Conservation (phyloP, 176 grass and related monocot genomes). For the Typha latifolia region DNA sequence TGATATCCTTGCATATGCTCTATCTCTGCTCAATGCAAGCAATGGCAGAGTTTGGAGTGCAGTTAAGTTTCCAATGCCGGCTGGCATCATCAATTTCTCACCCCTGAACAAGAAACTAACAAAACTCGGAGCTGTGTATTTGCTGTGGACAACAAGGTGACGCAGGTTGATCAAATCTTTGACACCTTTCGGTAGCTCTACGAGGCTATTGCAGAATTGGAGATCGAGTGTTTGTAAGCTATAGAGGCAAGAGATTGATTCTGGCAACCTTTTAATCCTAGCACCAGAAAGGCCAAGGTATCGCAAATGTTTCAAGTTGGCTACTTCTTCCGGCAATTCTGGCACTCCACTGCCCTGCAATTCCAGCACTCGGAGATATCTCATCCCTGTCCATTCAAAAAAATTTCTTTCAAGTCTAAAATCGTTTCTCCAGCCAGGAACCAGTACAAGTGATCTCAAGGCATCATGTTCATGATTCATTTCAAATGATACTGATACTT, state of each 20-base stretch:
- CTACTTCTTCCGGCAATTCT: slow-evolving; percentile 35
- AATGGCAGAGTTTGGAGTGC: slow-evolving; percentile 29
- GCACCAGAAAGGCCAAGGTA: slow-evolving; percentile 32
- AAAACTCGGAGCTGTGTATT: background rate
- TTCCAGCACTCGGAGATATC: slow-evolving; percentile 32
- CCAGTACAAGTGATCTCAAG: background rate
- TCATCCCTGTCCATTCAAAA: background rate
- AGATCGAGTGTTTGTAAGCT: slow-evolving; percentile 37
- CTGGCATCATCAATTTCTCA: slow-evolving; percentile 17
- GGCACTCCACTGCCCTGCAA: slow-evolving; percentile 21
- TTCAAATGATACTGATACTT: background rate
- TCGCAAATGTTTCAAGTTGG: slow-evolving; percentile 27
- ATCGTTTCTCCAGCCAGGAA: too few relatives aligned
- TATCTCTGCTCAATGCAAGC: slow-evolving; percentile 19
- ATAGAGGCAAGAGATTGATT: slow-evolving; percentile 34
- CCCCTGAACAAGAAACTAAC: too few relatives aligned
- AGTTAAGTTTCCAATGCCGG: slow-evolving; percentile 30
- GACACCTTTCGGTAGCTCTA: slow-evolving; percentile 29
- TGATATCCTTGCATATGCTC: slow-evolving; percentile 19
- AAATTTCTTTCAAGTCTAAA: background rate
- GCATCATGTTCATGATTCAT: background rate
- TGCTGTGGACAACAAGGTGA: slow-evolving; percentile 21
- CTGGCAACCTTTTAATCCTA: slow-evolving; percentile 22
- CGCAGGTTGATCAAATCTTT: slow-evolving; percentile 30
- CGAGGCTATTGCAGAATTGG: slow-evolving; percentile 4